Evolutionary conservation across 108 stramenopile genomes (phyloP).

Genomic region (Cyclotella kingstonii): DNA sequence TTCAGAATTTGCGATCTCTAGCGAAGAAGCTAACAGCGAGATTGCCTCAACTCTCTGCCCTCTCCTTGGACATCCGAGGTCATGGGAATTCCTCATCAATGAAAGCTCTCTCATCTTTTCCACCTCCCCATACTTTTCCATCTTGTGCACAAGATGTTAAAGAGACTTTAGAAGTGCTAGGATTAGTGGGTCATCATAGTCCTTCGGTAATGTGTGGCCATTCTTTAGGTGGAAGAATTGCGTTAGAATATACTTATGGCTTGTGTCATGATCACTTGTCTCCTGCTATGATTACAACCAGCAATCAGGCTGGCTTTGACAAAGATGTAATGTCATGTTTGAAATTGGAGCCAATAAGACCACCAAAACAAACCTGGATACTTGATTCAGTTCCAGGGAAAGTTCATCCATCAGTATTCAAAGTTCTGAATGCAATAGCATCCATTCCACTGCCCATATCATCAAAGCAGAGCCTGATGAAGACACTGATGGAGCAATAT

Average conservation of each 20-base stretch:
- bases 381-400: slow-evolving; percentile 78
- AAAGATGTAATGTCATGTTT: too few relatives aligned
- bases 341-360: not conserved
- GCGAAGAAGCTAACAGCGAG: slow-evolving; percentile 52
- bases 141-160: slow-evolving; percentile 51
- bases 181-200: slow-evolving; percentile 8
- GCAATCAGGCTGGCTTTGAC: too few relatives aligned
- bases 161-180: slow-evolving; percentile 40
- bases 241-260: slow-evolving; percentile 60
- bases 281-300: slow-evolving; percentile 10
- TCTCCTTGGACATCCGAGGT: slow-evolving; percentile 72
- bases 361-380: slow-evolving; percentile 59
- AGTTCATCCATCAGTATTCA: slow-evolving; percentile 60
- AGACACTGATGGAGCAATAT: slow-evolving; percentile 18
- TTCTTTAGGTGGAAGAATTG: slow-evolving; percentile 78
- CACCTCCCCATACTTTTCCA: slow-evolving; percentile 38
- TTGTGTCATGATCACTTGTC: not conserved
- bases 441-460: slow-evolving; percentile 31
- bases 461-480: slow-evolving; percentile 14
- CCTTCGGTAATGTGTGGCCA: slow-evolving; percentile 69
- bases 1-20: slow-evolving; percentile 65
- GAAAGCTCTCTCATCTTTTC: slow-evolving; percentile 4
- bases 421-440: slow-evolving; percentile 56
- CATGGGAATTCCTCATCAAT: slow-evolving; percentile 54
- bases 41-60: slow-evolving; percentile 39